These are phyloP conservation scores for Aspergillus conjunctus DNA, from an alignment of 495 filamentous ascomycete species.

Conservation along the genomic window DNA sequence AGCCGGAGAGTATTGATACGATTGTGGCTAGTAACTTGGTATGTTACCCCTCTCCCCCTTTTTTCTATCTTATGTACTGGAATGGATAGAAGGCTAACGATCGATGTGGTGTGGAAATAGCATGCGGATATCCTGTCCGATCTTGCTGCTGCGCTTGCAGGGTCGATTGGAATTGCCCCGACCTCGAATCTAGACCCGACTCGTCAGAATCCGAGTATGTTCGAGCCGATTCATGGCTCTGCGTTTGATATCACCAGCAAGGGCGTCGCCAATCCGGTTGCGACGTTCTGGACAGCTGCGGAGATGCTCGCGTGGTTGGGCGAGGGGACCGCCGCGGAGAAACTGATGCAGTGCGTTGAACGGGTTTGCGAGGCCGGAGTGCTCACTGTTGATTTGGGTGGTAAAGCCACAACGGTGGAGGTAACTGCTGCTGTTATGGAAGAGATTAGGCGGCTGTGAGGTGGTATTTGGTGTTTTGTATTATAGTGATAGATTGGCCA, in stretches of 20 bases:
- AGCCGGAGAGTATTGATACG: slow-evolving; percentile 56
- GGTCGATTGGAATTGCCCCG: slow-evolving; percentile 60
- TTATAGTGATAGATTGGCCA: neutral
- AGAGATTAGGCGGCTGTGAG: slow-evolving; percentile 50
- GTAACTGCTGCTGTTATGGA: slow-evolving; percentile 64
- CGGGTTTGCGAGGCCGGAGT: slow-evolving; percentile 59
- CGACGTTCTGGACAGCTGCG: slow-evolving; percentile 67
- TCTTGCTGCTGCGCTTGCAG: slow-evolving; percentile 58
- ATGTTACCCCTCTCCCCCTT: slow-evolving; percentile 14
- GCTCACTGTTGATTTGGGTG: slow-evolving; percentile 64
- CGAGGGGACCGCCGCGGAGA: slow-evolving; percentile 54
- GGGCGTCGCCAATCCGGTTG: slow-evolving; percentile 72
- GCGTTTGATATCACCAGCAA: slow-evolving; percentile 73
- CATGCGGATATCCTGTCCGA: slow-evolving; percentile 62
- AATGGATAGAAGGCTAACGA: slow-evolving; percentile 5
- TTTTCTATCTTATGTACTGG: neutral
- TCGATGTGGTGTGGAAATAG: slow-evolving; percentile 18
- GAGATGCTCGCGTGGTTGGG: slow-evolving; percentile 72
- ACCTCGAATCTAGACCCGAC: slow-evolving; percentile 67
- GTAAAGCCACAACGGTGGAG: slow-evolving; percentile 53
- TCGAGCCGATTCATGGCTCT: slow-evolving; percentile 69
- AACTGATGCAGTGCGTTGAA: slow-evolving; percentile 61
- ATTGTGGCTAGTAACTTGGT: slow-evolving; percentile 60
- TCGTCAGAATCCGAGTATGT: slow-evolving; percentile 61
- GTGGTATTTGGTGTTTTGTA: neutral